These are phyloP conservation scores for Neurospora sp. DNA, from an alignment of 495 filamentous ascomycete species.

Conservation along the genomic window DNA sequence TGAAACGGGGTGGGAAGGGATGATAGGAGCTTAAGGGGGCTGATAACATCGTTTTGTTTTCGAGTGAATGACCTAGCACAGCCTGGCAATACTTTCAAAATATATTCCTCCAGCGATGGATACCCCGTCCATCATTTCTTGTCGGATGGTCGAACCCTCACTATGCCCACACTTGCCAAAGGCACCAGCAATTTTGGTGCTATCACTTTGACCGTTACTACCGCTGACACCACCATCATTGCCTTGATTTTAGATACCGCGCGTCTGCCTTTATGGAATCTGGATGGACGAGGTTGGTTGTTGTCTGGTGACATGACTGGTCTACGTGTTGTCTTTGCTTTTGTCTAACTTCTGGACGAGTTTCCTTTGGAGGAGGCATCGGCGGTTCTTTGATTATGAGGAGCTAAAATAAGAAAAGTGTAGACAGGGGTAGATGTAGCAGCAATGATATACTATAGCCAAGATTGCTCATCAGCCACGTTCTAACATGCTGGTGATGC, in stretches of 20 bases:
- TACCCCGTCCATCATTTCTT: neutral
- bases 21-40: neutral
- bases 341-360: neutral
- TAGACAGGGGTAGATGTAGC: neutral
- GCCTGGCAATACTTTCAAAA: neutral
- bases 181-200: neutral
- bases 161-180: neutral
- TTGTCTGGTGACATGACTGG: neutral
- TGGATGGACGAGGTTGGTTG: neutral
- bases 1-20: neutral
- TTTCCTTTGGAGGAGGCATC: neutral
- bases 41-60: neutral
- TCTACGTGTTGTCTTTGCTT: neutral
- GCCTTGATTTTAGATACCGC: neutral
- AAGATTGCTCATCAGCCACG: neutral
- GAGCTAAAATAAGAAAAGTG: neutral
- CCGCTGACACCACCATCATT: neutral
- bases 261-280: neutral
- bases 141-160: neutral
- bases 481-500: neutral
- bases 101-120: neutral
- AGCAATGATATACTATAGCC: neutral
- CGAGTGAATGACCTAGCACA: neutral
- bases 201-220: neutral
- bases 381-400: rapidly evolving